Percentiles rank a stretch among this genome's conserved stretches.
Evolutionary conservation across 108 stramenopile genomes (phyloP).

Genomic region (Seminavis robusta): DNA sequence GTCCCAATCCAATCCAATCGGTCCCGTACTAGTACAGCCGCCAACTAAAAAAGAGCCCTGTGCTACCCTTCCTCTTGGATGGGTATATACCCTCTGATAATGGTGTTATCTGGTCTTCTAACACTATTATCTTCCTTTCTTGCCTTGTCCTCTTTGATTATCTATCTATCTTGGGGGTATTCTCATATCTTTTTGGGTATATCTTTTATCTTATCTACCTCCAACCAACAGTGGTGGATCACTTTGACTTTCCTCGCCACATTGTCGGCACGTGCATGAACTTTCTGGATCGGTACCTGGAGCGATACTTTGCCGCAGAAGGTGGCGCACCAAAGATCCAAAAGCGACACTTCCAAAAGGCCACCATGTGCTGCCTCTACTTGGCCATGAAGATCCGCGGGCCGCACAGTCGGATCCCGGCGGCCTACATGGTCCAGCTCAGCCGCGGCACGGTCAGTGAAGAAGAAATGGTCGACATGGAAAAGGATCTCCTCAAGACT

Average conservation of each 20-base stretch:
- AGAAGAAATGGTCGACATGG: constrained; percentile 52
- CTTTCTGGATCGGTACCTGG: constrained; percentile 55
- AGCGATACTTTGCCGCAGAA: too few relatives aligned
- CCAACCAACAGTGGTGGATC: constrained; percentile 62
- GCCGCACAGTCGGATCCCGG: constrained; percentile 31
- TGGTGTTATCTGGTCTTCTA: too few relatives aligned
- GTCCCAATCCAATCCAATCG: too few relatives aligned
- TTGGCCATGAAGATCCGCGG: constrained; percentile 68
- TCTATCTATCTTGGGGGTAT: too few relatives aligned
- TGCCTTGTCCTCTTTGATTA: too few relatives aligned
- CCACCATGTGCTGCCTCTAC: constrained; percentile 73
- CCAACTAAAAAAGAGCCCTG: too few relatives aligned
- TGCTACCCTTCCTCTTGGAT: too few relatives aligned
- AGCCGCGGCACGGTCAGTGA: constrained; percentile 48
- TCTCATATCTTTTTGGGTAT: not conserved
- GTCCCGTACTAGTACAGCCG: too few relatives aligned
- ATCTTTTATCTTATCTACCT: too few relatives aligned
- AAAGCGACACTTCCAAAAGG: constrained; percentile 50
- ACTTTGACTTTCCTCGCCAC: constrained; percentile 46
- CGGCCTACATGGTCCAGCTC: constrained; percentile 41
- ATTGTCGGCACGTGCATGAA: constrained; percentile 45
- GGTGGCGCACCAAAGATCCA: too few relatives aligned
- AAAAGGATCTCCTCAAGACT: constrained; percentile 37
- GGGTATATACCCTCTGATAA: too few relatives aligned
- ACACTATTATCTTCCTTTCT: too few relatives aligned